phyloP scores from a whole-genome alignment of 192 early-diverging fungal species.

The Geosiphon pyriformis region DNA sequence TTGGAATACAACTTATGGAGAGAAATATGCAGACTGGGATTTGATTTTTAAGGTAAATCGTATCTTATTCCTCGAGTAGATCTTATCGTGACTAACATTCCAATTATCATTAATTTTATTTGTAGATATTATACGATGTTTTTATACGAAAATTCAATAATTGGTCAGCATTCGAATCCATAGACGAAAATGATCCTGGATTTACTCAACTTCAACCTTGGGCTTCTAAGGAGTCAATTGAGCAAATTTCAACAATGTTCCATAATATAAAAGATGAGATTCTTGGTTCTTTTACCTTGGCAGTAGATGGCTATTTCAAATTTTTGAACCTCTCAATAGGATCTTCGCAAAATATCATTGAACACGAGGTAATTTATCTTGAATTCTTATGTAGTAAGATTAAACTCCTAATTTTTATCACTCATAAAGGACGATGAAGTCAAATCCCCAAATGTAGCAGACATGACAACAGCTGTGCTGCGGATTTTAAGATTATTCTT shows the following conservation, averaged over 20 bases:
- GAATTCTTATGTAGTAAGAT: no score
- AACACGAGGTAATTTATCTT: background rate
- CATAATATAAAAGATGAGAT: conserved; percentile 9
- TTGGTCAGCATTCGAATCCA: background rate
- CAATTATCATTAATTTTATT: no score
- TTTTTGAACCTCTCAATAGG: background rate
- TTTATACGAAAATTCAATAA: conserved; percentile 10
- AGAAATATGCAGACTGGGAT: background rate
- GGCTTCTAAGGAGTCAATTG: conserved; percentile 1
- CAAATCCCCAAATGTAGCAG: conserved; percentile 32
- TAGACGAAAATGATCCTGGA: background rate
- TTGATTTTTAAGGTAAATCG: conserved; percentile 6
- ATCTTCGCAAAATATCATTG: background rate
- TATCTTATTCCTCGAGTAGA: no score
- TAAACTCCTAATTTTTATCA: no score
- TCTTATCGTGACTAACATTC: no score
- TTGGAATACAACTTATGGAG: background rate
- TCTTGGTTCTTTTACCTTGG: background rate
- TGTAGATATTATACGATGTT: conserved; percentile 3
- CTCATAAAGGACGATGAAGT: background rate
- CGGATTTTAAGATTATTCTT: conserved; percentile 58
- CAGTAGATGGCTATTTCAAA: conserved; percentile 19
- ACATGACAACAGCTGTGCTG: conserved; percentile 52
- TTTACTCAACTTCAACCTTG: conserved; percentile 5
- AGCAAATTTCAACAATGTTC: background rate